phyloP scores from a whole-genome alignment of 441 rosid genomes.

The Erodium texanum region DNA sequence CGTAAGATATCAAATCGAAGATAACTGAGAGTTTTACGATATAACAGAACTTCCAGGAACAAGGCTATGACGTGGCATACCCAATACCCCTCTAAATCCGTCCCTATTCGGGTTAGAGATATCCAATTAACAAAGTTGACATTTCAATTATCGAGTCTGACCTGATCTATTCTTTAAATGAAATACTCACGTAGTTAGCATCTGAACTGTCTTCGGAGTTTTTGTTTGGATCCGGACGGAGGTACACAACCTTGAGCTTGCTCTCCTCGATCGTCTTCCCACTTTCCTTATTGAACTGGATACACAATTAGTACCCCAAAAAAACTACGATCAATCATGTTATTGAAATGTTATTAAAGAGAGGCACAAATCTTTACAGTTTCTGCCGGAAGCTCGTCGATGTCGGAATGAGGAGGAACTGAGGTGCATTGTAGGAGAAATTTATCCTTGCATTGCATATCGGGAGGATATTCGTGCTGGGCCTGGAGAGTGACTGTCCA shows the following conservation, averaged over 20 bases:
- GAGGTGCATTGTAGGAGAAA: conserved; percentile 85
- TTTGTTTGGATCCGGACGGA: conserved; percentile 41
- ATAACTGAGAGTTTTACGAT: too few species aligned
- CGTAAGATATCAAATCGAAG: too few species aligned
- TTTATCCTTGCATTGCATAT: conserved; percentile 93
- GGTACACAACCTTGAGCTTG: conserved; percentile 78
- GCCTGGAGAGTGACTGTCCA: conserved; percentile 84
- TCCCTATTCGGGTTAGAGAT: too few species aligned
- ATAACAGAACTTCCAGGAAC: too few species aligned
- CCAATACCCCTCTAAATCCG: too few species aligned
- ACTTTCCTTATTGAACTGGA: conserved; percentile 67
- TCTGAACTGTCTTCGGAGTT: conserved; percentile 45
- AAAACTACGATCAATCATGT: too few species aligned
- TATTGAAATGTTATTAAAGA: too few species aligned
- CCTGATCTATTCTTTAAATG: too few species aligned
- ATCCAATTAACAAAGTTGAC: too few species aligned
- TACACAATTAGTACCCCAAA: conserved; percentile 10
- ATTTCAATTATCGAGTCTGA: too few species aligned
- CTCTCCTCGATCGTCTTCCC: conserved; percentile 66
- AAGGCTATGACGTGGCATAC: too few species aligned
- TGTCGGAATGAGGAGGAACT: conserved; percentile 67
- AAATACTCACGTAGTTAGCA: conserved; percentile 49
- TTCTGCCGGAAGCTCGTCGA: conserved; percentile 80
- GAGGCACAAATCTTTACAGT: conserved; percentile 46
- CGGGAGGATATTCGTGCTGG: conserved; percentile 66